A percentile compares a stretch with the other conserved stretches of the same genome.
These are phyloP conservation scores for Chalciporus piperatoides DNA, from an alignment of 1,284 basidiomycete species.

Conservation along the genomic window DNA sequence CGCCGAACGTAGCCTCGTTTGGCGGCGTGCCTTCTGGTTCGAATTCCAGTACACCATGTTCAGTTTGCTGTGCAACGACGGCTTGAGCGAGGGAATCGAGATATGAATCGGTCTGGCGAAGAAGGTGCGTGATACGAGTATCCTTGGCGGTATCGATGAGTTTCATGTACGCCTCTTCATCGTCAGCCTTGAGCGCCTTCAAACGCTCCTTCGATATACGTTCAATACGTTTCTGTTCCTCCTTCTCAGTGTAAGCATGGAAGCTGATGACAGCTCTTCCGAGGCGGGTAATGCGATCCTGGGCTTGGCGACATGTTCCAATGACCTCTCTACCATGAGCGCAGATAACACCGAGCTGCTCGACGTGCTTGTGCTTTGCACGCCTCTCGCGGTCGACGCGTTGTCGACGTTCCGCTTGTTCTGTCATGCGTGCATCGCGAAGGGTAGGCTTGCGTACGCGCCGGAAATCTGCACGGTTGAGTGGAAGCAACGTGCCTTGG, in stretches of 20 bases:
- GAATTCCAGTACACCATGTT: slow-evolving; percentile 52
- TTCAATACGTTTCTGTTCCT: slow-evolving; percentile 98
- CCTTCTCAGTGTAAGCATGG: slow-evolving; percentile 91
- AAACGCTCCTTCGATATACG: slow-evolving; percentile 97
- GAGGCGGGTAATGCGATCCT: slow-evolving; percentile 80
- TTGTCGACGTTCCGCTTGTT: slow-evolving; percentile 89
- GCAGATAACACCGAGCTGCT: slow-evolving; percentile 88
- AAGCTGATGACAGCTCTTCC: slow-evolving; percentile 85
- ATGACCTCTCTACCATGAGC: slow-evolving; percentile 79
- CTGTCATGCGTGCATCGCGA: slow-evolving; percentile 88
- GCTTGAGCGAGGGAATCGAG: slow-evolving; percentile 95
- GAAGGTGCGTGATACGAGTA: slow-evolving; percentile 95
- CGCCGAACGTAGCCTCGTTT: slow-evolving; percentile 89
- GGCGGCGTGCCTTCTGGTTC: slow-evolving; percentile 70
- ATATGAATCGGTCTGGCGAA: slow-evolving; percentile 93
- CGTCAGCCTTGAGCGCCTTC: slow-evolving; percentile 95
- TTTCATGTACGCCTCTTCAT: slow-evolving; percentile 99
- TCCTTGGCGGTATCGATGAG: slow-evolving; percentile 99
- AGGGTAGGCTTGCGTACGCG: slow-evolving; percentile 85
- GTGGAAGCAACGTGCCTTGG: slow-evolving; percentile 86
- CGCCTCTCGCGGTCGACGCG: slow-evolving; percentile 89
- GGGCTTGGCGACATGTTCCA: slow-evolving; percentile 56
- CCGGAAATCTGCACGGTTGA: slow-evolving; percentile 91
- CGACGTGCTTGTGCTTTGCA: slow-evolving; percentile 95
- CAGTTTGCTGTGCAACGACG: slow-evolving; percentile 91